Base-by-base conservation (phyloP, 495 filamentous ascomycete species). In the Chaetomium tenue region DNA sequence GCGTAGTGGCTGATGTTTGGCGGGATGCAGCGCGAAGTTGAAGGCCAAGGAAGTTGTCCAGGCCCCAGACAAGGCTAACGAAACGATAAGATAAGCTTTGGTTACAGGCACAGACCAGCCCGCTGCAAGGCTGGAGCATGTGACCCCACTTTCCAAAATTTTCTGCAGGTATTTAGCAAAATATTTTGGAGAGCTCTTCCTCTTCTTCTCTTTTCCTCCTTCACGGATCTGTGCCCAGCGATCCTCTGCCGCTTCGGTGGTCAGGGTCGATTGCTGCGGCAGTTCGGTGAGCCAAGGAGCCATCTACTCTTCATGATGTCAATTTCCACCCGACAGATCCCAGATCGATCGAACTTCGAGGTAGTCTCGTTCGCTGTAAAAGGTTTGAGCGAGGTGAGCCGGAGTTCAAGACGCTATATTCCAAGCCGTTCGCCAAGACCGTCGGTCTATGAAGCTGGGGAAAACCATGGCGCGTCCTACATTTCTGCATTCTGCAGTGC, bases 321-420 rank as follows among this genome's bases (percentile, higher is more conserved):
- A 88, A 88, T 92, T 82, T 91, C 91, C 89, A 82, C 87, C 90
- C 89, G 90, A 95, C 92, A 93, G 87, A 86, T 93, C 86, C 88
- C 71, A 95, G 87, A 96, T 73, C 72, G 84, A 94, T 81, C 72
- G 74, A 69, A 71, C 59, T 79, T 73, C 70, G 75, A 72, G 70
- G 75, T 77, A 37, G 72, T 77, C 85, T 88, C 88, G 87, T 83
- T 93, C 88, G 88, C 85, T 79, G 74, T 79, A 66, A 74, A 73
- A 75, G 70, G 77, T 69, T 76, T 77, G 72, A 76, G 75, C 70
- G 70, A 70, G 71, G 80, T 84, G 79, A 83, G 82, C 69, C 77
- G 76, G 79, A 56, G 53, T 77, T 77, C 80, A 81, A 88, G 87
- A 84, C 50, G 86, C 85, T 86, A 92, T 91, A 93, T 93, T 93